These are phyloP conservation scores for Penicillium expansum DNA, from an alignment of 2,329 filamentous ascomycete genomes.

Conservation along the genomic window DNA sequence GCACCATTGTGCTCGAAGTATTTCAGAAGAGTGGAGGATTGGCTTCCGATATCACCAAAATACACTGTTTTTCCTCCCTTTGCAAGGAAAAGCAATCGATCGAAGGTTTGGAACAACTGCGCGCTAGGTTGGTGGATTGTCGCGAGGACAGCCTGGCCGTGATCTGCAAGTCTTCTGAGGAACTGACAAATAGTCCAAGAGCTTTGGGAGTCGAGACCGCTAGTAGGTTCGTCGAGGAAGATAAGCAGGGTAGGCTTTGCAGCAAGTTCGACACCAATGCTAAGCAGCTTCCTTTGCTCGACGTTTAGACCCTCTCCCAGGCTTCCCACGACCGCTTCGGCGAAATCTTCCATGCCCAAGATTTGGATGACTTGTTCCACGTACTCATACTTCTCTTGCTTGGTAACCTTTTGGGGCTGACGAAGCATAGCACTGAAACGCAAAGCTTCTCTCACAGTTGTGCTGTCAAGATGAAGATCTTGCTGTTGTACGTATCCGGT, in stretches of 20 bases:
- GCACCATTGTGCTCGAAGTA: constrained; percentile 65
- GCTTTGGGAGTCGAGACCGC: constrained; percentile 84
- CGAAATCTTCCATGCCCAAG: constrained; percentile 81
- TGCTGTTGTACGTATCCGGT: constrained; percentile 67
- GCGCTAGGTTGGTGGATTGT: constrained; percentile 92
- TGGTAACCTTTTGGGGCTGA: constrained; percentile 68
- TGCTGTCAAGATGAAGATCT: constrained; percentile 74
- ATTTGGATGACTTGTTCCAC: constrained; percentile 79
- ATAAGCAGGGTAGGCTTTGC: constrained; percentile 84
- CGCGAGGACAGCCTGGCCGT: constrained; percentile 82
- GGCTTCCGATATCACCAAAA: constrained; percentile 61
- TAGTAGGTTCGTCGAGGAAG: constrained; percentile 81
- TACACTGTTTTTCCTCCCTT: constrained; percentile 64
- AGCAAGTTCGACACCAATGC: constrained; percentile 89
- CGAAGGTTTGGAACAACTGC: constrained; percentile 81
- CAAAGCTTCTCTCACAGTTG: constrained; percentile 81
- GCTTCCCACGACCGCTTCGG: constrained; percentile 83
- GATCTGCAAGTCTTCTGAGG: constrained; percentile 79
- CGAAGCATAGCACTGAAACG: constrained; percentile 81
- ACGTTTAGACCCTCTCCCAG: constrained; percentile 69
- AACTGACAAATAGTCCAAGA: constrained; percentile 84
- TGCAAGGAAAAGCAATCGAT: constrained; percentile 60
- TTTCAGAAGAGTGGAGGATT: constrained; percentile 54
- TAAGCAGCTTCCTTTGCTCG: constrained; percentile 68
- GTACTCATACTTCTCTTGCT: constrained; percentile 73